These are phyloP conservation scores for Fraxinus platypoda DNA, from an alignment of 305 asterid genomes.

Conservation along the genomic window DNA sequence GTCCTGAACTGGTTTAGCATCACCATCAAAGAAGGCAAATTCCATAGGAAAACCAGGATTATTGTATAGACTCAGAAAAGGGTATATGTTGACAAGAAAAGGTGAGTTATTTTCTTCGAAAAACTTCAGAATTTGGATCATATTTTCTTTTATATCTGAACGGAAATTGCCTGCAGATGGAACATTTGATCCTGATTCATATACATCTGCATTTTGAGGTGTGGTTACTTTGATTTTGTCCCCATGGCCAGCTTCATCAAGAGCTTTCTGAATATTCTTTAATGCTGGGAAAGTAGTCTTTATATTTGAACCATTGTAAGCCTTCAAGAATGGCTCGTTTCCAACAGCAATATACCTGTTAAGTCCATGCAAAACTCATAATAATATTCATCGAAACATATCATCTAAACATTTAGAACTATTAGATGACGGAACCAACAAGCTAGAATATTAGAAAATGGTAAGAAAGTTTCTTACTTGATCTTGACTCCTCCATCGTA, in stretches of 20 bases:
- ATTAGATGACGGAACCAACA: background rate
- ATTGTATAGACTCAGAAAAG: slow-evolving; percentile 58
- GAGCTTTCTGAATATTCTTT: slow-evolving; percentile 59
- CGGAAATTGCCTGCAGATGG: slow-evolving; percentile 71
- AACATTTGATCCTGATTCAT: slow-evolving; percentile 38
- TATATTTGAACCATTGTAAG: slow-evolving; percentile 56
- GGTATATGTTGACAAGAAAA: slow-evolving; percentile 70
- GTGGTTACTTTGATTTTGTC: slow-evolving; percentile 60
- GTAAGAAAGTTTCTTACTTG: slow-evolving; percentile 35
- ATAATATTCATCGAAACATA: background rate
- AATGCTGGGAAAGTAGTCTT: slow-evolving; percentile 52
- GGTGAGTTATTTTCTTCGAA: slow-evolving; percentile 52
- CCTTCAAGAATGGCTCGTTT: slow-evolving; percentile 61
- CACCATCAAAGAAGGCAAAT: slow-evolving; percentile 66
- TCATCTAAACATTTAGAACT: background rate
- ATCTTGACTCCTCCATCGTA: slow-evolving; percentile 59
- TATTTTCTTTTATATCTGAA: slow-evolving; percentile 45
- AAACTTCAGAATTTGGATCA: slow-evolving; percentile 46
- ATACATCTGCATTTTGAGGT: slow-evolving; percentile 80
- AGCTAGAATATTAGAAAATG: background rate
- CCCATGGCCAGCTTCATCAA: slow-evolving; percentile 51
- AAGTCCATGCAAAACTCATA: background rate
- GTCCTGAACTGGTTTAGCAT: slow-evolving; percentile 41
- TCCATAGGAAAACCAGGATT: slow-evolving; percentile 55
- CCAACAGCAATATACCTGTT: slow-evolving; percentile 67